phyloP scores from a whole-genome alignment of 345 rosid species.

The Rhizophora apiculata region DNA sequence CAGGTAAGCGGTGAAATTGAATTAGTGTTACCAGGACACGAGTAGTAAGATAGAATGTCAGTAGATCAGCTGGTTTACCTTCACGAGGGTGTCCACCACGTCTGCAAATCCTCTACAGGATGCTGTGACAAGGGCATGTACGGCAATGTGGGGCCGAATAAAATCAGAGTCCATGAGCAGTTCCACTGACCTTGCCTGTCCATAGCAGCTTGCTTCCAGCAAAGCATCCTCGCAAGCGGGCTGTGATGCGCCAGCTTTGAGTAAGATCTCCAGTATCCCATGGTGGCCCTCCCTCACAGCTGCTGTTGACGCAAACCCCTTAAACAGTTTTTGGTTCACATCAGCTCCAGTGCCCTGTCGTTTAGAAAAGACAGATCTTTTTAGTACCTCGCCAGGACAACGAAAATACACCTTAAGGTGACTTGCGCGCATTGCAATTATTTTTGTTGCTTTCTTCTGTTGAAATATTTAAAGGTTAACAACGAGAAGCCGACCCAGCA shows the following conservation, averaged over 20 bases:
- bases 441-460: conserved; percentile 9
- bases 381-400: conserved; percentile 18
- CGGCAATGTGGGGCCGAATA: conserved; percentile 78
- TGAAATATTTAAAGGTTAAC: conserved; percentile 2
- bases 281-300: conserved; percentile 90
- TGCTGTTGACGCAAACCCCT: conserved; percentile 88
- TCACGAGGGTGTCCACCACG: conserved; percentile 62
- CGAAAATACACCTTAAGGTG: conserved; percentile 16
- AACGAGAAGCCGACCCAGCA: conserved; percentile 10
- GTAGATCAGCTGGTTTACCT: conserved; percentile 37
- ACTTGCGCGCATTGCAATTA: background rate
- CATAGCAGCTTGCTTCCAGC: conserved; percentile 79
- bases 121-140: conserved; percentile 83
- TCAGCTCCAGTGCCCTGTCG: conserved; percentile 85
- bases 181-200: conserved; percentile 59
- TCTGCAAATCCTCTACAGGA: conserved; percentile 78
- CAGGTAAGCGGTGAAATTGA: background rate
- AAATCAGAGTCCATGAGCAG: conserved; percentile 84
- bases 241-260: conserved; percentile 90
- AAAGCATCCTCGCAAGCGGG: conserved; percentile 96
- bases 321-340: conserved; percentile 88
- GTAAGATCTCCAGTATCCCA: conserved; percentile 78
- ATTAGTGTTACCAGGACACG: background rate
- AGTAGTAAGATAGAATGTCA: background rate
- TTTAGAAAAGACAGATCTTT: conserved; percentile 12